A percentile compares a stretch with the other conserved stretches of the same genome.
Evolutionary conservation across 2,329 filamentous ascomycete species (phyloP).

Genomic region (Diaporthe capsici): DNA sequence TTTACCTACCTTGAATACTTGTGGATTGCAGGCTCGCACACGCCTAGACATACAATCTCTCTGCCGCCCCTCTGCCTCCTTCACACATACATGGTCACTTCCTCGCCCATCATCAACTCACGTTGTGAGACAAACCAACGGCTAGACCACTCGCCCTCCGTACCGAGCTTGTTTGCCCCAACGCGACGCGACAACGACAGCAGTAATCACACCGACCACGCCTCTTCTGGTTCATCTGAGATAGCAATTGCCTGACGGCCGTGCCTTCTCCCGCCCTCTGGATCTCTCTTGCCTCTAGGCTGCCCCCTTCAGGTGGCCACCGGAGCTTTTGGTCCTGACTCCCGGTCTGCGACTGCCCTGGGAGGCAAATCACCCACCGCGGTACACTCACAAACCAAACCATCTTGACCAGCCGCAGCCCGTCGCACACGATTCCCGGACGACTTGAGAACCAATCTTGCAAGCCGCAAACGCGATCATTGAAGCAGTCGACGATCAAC

Average conservation of each 20-base stretch:
- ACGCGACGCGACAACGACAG: slow-evolving; percentile 2
- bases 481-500: background rate
- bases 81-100: background rate
- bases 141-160: background rate
- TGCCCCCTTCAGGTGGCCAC: too few species aligned
- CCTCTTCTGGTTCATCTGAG: background rate
- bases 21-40: background rate
- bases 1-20: background rate
- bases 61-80: background rate
- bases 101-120: background rate
- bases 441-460: background rate
- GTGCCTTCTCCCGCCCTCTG: background rate
- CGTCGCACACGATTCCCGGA: background rate
- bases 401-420: background rate
- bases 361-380: background rate
- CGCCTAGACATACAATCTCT: background rate
- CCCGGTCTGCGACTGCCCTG: slow-evolving; percentile 10
- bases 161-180: background rate
- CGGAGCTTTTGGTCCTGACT: slow-evolving; percentile 28
- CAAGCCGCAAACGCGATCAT: background rate
- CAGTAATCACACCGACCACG: background rate
- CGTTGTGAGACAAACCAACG: background rate
- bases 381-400: background rate
- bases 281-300: background rate
- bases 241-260: background rate